phyloP scores from a whole-genome alignment of 2,329 filamentous ascomycete genomes.

The Alternaria triticina region DNA sequence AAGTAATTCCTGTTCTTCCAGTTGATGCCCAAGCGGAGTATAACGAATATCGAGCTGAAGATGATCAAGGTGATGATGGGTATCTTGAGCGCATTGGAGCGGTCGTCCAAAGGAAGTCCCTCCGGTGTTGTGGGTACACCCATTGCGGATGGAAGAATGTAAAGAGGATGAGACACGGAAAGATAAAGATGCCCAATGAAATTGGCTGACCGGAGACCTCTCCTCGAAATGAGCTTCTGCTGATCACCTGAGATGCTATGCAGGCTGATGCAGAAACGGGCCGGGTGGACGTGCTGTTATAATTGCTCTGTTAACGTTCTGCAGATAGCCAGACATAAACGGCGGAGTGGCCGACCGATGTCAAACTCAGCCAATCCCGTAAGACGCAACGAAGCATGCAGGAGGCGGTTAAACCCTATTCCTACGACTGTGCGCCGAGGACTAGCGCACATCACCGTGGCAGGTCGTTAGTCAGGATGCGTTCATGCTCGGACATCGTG shows the following conservation, averaged over 20 bases:
- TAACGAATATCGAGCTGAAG: slow-evolving; percentile 33
- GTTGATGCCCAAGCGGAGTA: slow-evolving; percentile 25
- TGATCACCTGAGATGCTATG: not conserved
- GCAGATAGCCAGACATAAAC: not conserved
- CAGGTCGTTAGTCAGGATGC: slow-evolving; percentile 2
- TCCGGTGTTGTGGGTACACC: slow-evolving; percentile 9
- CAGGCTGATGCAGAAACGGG: not conserved
- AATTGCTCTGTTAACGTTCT: slow-evolving; percentile 5
- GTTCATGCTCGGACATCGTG: not conserved
- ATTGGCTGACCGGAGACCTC: not conserved
- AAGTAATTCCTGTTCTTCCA: slow-evolving; percentile 29
- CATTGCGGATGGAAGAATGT: slow-evolving; percentile 16
- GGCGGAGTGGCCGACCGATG: not conserved
- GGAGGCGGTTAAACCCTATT: not conserved
- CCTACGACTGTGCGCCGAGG: not conserved
- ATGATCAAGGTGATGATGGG: slow-evolving; percentile 27
- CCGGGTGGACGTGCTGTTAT: slow-evolving; percentile 7
- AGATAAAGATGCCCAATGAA: not conserved
- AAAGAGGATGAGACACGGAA: not conserved
- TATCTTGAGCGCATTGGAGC: slow-evolving; percentile 30
- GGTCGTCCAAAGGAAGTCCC: slow-evolving; percentile 28
- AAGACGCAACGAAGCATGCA: slow-evolving; percentile 1
- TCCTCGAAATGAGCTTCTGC: not conserved
- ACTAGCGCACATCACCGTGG: not conserved
- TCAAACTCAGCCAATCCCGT: slow-evolving; percentile 1